Percentiles rank a stretch among this genome's conserved stretches.
These are phyloP conservation scores for Fusarium temperatum DNA, from an alignment of 2,329 filamentous ascomycete species.

Conservation along the genomic window DNA sequence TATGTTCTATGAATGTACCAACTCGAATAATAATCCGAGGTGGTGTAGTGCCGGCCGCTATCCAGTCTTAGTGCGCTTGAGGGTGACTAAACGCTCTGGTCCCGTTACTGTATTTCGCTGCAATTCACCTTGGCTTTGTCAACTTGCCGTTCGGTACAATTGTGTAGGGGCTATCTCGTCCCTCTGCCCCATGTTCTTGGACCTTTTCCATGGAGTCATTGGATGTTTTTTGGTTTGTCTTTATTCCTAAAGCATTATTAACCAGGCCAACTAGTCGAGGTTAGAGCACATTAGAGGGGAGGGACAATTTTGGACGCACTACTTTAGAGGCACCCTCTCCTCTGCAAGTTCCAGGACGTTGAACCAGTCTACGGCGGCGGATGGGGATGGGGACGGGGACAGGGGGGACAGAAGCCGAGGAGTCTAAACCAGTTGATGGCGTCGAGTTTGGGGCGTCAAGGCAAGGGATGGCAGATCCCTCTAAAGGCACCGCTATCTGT, in stretches of 20 bases:
- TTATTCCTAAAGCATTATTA: slow-evolving; percentile 2
- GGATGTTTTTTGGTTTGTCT: neutral
- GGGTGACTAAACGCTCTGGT: slow-evolving; percentile 7
- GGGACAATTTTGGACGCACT: slow-evolving; percentile 16
- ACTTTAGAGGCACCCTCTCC: slow-evolving; percentile 26
- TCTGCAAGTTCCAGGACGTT: slow-evolving; percentile 32
- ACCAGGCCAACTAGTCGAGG: neutral
- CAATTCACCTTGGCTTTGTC: neutral
- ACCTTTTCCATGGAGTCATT: slow-evolving; percentile 9
- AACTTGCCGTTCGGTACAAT: neutral
- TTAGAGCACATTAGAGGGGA: slow-evolving; percentile 13
- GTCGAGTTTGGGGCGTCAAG: slow-evolving; percentile 29
- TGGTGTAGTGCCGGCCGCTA: slow-evolving; percentile 25
- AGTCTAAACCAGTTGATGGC: slow-evolving; percentile 33
- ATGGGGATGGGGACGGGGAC: slow-evolving; percentile 10
- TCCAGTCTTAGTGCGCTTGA: slow-evolving; percentile 20
- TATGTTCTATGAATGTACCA: slow-evolving; percentile 6
- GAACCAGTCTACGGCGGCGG: slow-evolving; percentile 14
- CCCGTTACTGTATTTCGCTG: slow-evolving; percentile 10
- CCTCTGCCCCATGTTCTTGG: slow-evolving; percentile 9
- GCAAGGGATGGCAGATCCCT: slow-evolving; percentile 36
- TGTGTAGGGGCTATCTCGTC: slow-evolving; percentile 1
- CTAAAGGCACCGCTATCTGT: neutral
- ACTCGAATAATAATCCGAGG: slow-evolving; percentile 23
- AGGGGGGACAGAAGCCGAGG: slow-evolving; percentile 35